phyloP scores from a whole-genome alignment of 2,329 filamentous ascomycete genomes.

The Cercospora janseana region DNA sequence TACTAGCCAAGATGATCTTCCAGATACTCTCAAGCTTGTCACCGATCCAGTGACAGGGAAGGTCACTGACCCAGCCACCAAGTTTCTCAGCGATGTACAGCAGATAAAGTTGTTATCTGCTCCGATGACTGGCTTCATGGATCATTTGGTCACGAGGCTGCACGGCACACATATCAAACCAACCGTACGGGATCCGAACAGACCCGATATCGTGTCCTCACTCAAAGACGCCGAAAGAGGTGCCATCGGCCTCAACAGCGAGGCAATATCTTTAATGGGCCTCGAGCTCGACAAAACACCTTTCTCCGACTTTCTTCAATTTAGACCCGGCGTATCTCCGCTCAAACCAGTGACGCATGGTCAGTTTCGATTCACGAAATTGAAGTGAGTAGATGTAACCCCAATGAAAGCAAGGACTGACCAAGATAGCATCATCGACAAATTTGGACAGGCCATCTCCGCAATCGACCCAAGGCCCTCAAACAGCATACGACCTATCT shows the following conservation, averaged over 20 bases:
- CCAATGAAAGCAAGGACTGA: constrained; percentile 1
- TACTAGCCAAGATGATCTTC: not conserved
- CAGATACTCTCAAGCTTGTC: not conserved
- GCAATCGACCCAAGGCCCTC: not conserved
- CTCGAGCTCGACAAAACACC: constrained; percentile 8
- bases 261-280: constrained; percentile 8
- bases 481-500: constrained; percentile 38
- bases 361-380: constrained; percentile 47
- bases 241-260: not conserved
- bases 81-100: not conserved
- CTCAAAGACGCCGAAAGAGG: not conserved
- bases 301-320: constrained; percentile 1
- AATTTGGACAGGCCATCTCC: not conserved
- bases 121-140: not conserved
- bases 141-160: not conserved
- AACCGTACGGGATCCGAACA: not conserved
- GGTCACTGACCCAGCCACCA: not conserved
- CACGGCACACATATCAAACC: constrained; percentile 16
- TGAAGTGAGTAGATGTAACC: constrained; percentile 28
- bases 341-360: constrained; percentile 53
- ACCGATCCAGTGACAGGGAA: not conserved
- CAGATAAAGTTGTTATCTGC: not conserved
- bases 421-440: not conserved
- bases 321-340: constrained; percentile 21
- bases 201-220: not conserved